Base-by-base conservation (phyloP, 2,329 filamentous ascomycete species). In the Talaromyces sp. region DNA sequence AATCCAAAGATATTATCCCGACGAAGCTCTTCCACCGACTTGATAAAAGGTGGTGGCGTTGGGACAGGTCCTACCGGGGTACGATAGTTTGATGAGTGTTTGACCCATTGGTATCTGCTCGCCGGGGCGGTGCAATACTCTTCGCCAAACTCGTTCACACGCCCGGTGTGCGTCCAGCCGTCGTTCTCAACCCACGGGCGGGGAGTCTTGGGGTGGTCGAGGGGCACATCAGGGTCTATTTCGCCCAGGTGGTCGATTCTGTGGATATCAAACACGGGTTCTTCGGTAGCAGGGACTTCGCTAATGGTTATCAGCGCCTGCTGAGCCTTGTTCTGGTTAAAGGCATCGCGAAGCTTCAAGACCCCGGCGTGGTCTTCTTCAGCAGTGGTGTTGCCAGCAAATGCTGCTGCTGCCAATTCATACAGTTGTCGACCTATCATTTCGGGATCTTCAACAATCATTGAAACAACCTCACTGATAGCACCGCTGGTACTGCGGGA, bases 1-100 rank as follows among this genome's bases (percentile, higher is more conserved):
- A 68, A 74, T 1, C 72, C 71, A 39, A 70, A 72, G 13, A 71
- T 66, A n/a, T 65, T 65, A 57, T 74, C 72, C 27, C 66, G 68
- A 28, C 70, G 67, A 17, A 66, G 58, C 57, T 73, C 71, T 10
- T 68, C 66, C 2, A 63, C 52, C 9, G 71, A 69, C 47, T 67
- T 72, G 27, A 73, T 49, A 6, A 67, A 66, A 11, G 67, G 49
- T 8, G 70, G 70, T 7, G 71, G 70, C 27, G 60, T 63, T 5
- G 70, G 70, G 13, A 73, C 65, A 17, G 63, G 52, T 1, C 66
- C 58, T 49, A 69, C 66, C 27, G 53, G 57, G 4, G 61, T 58
- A 17, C 68, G 66, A 57, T 72, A 71, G 2, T 69, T 71, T 51
- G 71, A 69, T 49, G 63, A 63, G 22, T 69, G 69, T 13, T 69